These are phyloP conservation scores for Ganoderma meredithae DNA, from an alignment of 1,284 basidiomycete genomes.

Conservation along the genomic window DNA sequence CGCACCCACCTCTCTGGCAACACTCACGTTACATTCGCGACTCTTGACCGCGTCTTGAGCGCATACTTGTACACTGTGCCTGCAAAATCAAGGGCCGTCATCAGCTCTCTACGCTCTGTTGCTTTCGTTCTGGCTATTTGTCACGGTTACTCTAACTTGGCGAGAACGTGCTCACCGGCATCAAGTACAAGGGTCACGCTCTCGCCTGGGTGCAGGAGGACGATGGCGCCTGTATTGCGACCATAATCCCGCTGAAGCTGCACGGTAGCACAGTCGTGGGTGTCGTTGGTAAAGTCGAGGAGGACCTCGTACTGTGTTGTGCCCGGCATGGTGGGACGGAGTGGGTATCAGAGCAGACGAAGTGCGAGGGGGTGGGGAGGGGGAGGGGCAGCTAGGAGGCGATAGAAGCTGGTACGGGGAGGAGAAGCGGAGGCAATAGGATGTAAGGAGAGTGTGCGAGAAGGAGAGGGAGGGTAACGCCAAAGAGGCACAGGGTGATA, in stretches of 20 bases:
- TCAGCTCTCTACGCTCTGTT: constrained; percentile 16
- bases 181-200: constrained; percentile 70
- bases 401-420: constrained; percentile 34
- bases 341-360: constrained; percentile 25
- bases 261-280: constrained; percentile 66
- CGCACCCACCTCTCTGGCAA: not conserved
- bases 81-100: constrained; percentile 16
- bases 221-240: constrained; percentile 57
- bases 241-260: constrained; percentile 73
- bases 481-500: constrained; percentile 41
- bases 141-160: not conserved
- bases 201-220: constrained; percentile 68
- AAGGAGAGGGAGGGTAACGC: constrained; percentile 42
- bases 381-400: constrained; percentile 26
- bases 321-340: constrained; percentile 49
- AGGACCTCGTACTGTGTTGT: constrained; percentile 67
- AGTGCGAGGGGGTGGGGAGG: constrained; percentile 20
- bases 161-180: constrained; percentile 44
- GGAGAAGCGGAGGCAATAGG: constrained; percentile 39
- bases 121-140: constrained; percentile 1
- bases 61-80: constrained; percentile 74
- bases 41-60: constrained; percentile 67
- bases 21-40: constrained; percentile 74
- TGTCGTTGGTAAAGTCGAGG: constrained; percentile 75
- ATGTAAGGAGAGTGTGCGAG: constrained; percentile 40